phyloP scores from a whole-genome alignment of 139 green algal genomes.

The Chlorella vulgaris region DNA sequence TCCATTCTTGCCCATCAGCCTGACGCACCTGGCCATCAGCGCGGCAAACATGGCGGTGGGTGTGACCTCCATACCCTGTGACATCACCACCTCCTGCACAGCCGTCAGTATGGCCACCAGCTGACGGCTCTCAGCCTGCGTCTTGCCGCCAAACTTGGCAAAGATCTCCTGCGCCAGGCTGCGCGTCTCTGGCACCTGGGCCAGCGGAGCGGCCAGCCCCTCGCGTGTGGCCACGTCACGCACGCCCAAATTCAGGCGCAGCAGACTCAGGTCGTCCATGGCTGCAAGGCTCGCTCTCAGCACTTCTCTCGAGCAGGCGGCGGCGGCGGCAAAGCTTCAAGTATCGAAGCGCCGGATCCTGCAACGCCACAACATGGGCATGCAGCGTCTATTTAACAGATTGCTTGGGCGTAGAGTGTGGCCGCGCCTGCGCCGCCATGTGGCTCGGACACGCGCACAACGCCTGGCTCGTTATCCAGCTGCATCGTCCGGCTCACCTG shows the following conservation, averaged over 20 bases:
- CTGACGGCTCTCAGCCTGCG: conserved; percentile 74
- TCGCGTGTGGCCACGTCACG: background rate
- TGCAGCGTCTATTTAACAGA: too few relatives aligned
- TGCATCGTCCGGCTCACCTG: too few relatives aligned
- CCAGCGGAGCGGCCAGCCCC: background rate
- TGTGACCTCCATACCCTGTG: conserved; percentile 62
- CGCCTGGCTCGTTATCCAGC: too few relatives aligned
- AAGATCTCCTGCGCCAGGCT: conserved; percentile 57
- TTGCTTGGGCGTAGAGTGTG: too few relatives aligned
- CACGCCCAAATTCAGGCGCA: conserved; percentile 17
- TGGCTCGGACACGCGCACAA: too few relatives aligned
- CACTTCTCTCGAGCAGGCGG: background rate
- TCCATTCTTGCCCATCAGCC: too few relatives aligned
- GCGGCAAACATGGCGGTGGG: conserved; percentile 85
- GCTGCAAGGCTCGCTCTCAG: background rate
- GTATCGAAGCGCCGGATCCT: too few relatives aligned
- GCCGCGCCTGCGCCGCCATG: too few relatives aligned
- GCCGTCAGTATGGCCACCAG: conserved; percentile 69
- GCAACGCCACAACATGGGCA: too few relatives aligned
- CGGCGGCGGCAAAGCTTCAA: background rate
- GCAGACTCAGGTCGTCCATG: conserved; percentile 12
- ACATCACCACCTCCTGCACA: conserved; percentile 68
- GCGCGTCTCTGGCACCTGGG: background rate
- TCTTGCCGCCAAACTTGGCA: conserved; percentile 55
- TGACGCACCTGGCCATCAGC: conserved; percentile 62